phyloP scores from a whole-genome alignment of 495 filamentous ascomycete genomes.

The Lasiosphaeriaceae sp. region DNA sequence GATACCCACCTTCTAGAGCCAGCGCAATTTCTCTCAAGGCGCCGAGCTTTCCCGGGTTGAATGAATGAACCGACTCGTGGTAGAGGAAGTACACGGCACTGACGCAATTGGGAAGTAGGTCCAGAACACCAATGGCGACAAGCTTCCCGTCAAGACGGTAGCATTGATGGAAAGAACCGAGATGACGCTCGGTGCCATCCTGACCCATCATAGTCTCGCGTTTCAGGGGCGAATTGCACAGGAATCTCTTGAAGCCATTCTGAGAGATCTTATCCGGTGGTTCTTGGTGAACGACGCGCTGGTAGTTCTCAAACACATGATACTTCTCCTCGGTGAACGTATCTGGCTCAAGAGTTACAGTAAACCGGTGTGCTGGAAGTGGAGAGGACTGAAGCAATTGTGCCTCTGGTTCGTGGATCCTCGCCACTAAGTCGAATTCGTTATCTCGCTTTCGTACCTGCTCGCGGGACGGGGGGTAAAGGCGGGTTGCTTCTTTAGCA shows the following conservation, averaged over 20 bases:
- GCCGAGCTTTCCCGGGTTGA: conserved; percentile 82
- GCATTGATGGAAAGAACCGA: conserved; percentile 94
- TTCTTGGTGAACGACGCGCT: conserved; percentile 75
- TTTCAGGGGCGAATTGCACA: conserved; percentile 74
- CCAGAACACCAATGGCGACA: conserved; percentile 83
- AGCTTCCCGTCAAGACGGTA: conserved; percentile 87
- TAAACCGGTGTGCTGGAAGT: conserved; percentile 73
- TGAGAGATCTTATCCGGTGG: conserved; percentile 59
- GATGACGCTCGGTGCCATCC: conserved; percentile 50
- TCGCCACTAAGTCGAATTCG: conserved; percentile 67
- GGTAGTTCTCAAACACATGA: conserved; percentile 79
- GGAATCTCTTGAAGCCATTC: conserved; percentile 72
- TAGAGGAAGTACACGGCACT: conserved; percentile 96
- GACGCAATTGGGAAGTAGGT: conserved; percentile 80
- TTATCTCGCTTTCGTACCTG: conserved; percentile 70
- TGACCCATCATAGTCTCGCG: conserved; percentile 41
- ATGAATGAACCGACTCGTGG: conserved; percentile 74
- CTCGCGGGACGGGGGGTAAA: conserved; percentile 74
- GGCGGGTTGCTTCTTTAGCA: conserved; percentile 63
- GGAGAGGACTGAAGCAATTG: conserved; percentile 50
- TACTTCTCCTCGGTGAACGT: conserved; percentile 86
- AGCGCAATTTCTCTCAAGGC: conserved; percentile 81
- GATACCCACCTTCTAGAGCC: conserved; percentile 69
- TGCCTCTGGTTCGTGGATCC: conserved; percentile 66
- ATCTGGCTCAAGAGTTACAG: conserved; percentile 75